Conservation (phyloP, 192 early-diverging fungal genomes). For the Dissophora ornata region DNA sequence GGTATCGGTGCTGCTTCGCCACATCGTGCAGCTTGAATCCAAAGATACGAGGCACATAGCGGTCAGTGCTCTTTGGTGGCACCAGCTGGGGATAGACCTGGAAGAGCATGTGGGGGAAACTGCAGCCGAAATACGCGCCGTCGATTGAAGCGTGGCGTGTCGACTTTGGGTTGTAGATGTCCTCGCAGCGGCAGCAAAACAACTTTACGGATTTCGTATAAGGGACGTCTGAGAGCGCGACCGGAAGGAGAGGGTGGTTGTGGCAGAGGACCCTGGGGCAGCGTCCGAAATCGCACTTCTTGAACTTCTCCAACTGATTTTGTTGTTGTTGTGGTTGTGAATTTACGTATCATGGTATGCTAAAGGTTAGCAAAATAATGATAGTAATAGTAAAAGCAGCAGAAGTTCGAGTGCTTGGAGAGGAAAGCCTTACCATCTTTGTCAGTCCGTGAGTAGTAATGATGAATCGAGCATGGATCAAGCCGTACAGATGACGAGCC, state of each 20-base stretch:
- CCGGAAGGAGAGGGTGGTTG: slow-evolving; percentile 89
- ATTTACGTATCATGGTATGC: no score
- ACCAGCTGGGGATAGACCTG: slow-evolving; percentile 88
- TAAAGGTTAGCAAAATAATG: no score
- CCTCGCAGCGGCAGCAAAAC: slow-evolving; percentile 96
- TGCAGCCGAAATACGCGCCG: slow-evolving; percentile 97
- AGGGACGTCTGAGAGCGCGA: slow-evolving; percentile 90
- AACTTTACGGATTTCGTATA: slow-evolving; percentile 90
- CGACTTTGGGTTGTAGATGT: slow-evolving; percentile 94
- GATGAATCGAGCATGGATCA: slow-evolving; percentile 98
- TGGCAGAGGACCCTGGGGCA: slow-evolving; percentile 96
- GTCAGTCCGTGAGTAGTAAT: slow-evolving; percentile 90
- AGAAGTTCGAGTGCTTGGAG: no score
- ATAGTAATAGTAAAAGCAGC: no score
- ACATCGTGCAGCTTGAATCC: slow-evolving; percentile 94
- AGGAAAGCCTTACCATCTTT: slow-evolving; percentile 78
- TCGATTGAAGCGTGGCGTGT: slow-evolving; percentile 88
- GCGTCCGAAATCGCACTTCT: slow-evolving; percentile 93
- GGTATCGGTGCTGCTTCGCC: slow-evolving; percentile 90
- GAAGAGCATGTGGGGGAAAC: slow-evolving; percentile 96
- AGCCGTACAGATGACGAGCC: slow-evolving; percentile 93
- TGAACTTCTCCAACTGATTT: slow-evolving; percentile 89
- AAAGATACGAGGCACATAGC: slow-evolving; percentile 97
- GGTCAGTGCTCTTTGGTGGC: slow-evolving; percentile 80
- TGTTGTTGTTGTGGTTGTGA: neutral